Conservation (phyloP, 176 grass and related monocot species). For the Alopecurus myosuroides region DNA sequence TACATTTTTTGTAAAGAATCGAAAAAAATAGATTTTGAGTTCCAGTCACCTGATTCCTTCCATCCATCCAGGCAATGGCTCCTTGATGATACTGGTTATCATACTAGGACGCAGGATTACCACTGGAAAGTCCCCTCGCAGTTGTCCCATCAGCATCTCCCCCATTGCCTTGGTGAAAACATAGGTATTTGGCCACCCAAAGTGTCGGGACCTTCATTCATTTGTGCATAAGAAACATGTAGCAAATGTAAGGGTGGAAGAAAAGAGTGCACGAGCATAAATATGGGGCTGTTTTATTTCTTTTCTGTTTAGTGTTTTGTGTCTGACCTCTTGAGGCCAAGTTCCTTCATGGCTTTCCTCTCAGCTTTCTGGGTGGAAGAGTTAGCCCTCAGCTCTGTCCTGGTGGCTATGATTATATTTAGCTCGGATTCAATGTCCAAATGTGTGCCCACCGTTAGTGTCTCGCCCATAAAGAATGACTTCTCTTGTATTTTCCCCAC, state of each 20-base stretch:
- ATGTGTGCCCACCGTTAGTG: constrained; percentile 26
- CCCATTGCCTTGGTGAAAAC: constrained; percentile 80
- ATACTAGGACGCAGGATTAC: constrained; percentile 64
- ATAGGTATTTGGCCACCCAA: constrained; percentile 79
- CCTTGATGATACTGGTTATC: constrained; percentile 57
- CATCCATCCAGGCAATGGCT: constrained; percentile 70
- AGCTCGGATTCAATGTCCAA: constrained; percentile 56
- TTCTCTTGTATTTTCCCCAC: constrained; percentile 51
- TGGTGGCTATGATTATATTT: constrained; percentile 37
- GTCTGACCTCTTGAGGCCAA: constrained; percentile 57
- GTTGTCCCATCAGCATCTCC: constrained; percentile 56
- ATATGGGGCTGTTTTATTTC: background rate
- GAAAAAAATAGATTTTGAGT: background rate
- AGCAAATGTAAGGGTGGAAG: background rate
- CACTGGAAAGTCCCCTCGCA: constrained; percentile 44
- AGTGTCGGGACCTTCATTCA: constrained; percentile 44
- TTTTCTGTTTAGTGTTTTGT: background rate
- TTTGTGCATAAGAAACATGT: background rate
- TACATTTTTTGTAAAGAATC: too few relatives aligned
- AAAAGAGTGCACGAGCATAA: background rate
- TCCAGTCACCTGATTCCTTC: constrained; percentile 45
- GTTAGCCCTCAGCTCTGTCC: constrained; percentile 13
- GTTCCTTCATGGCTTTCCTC: constrained; percentile 56
- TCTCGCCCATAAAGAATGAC: constrained; percentile 38
- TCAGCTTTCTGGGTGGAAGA: constrained; percentile 9